phyloP scores from a whole-genome alignment of 306 rosid genomes.

The Cucumis melo region DNA sequence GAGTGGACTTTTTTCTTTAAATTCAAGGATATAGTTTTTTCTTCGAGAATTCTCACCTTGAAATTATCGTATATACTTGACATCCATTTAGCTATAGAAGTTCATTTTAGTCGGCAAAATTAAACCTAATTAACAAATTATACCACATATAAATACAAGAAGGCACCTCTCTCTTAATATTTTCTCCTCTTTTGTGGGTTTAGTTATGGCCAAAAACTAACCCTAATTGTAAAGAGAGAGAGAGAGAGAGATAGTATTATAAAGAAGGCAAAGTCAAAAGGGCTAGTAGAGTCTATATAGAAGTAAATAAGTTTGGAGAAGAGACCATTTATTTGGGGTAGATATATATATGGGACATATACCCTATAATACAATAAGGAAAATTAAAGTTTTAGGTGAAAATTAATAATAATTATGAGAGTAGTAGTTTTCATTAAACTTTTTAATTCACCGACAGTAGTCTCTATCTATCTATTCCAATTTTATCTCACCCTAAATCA shows the following conservation, averaged over 20 bases:
- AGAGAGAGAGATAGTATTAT: not conserved
- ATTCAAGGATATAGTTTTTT: too few relatives aligned
- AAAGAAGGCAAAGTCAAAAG: not conserved
- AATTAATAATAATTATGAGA: not conserved
- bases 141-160: too few relatives aligned
- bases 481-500: not conserved
- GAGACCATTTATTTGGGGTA: not conserved
- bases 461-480: not conserved
- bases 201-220: not conserved
- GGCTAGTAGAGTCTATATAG: not conserved
- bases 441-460: conserved; percentile 1
- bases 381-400: not conserved
- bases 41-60: too few relatives aligned
- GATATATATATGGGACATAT: not conserved
- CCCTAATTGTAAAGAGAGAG: not conserved
- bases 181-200: not conserved
- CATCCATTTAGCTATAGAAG: too few relatives aligned
- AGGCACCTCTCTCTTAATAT: too few relatives aligned
- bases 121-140: too few relatives aligned
- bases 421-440: not conserved
- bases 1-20: too few relatives aligned
- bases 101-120: too few relatives aligned
- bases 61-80: too few relatives aligned
- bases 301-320: not conserved
- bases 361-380: not conserved